These are phyloP conservation scores for Fusarium tjaetaba DNA, from an alignment of 2,329 filamentous ascomycete genomes.

Conservation along the genomic window DNA sequence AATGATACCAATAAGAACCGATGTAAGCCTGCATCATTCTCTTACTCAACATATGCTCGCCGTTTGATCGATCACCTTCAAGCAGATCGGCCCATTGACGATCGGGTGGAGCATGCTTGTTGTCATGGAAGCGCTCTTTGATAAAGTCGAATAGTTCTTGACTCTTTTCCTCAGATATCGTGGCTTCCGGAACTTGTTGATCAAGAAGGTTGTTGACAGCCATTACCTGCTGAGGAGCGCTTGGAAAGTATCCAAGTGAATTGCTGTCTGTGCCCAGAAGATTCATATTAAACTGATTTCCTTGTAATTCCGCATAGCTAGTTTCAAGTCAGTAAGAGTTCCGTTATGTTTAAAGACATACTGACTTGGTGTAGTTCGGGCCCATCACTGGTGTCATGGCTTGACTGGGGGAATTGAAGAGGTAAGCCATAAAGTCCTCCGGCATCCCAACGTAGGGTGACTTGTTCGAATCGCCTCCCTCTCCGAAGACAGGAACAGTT, in stretches of 20 bases:
- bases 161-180: conserved; percentile 88
- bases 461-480: conserved; percentile 79
- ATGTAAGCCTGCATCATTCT: conserved; percentile 98
- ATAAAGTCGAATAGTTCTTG: conserved; percentile 86
- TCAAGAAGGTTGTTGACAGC: conserved; percentile 87
- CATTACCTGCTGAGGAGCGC: conserved; percentile 82
- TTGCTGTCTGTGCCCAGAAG: conserved; percentile 60
- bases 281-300: conserved; percentile 54
- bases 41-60: conserved; percentile 77
- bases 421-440: conserved; percentile 86
- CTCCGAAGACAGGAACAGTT: conserved; percentile 87
- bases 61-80: conserved; percentile 77
- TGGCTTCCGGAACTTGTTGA: conserved; percentile 79
- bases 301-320: conserved; percentile 64
- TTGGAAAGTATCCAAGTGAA: conserved; percentile 65
- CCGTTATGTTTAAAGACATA: conserved; percentile 6
- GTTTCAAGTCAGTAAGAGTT: conserved; percentile 37
- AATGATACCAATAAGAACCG: conserved; percentile 92
- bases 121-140: conserved; percentile 81
- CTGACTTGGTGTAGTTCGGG: conserved; percentile 58
- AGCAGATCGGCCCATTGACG: conserved; percentile 81
- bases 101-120: conserved; percentile 76
- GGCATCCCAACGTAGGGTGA: conserved; percentile 86
- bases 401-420: conserved; percentile 69
- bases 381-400: conserved; percentile 59